Conservation (phyloP, 805 yeast species). For the Saccharomycopsis amapae region DNA sequence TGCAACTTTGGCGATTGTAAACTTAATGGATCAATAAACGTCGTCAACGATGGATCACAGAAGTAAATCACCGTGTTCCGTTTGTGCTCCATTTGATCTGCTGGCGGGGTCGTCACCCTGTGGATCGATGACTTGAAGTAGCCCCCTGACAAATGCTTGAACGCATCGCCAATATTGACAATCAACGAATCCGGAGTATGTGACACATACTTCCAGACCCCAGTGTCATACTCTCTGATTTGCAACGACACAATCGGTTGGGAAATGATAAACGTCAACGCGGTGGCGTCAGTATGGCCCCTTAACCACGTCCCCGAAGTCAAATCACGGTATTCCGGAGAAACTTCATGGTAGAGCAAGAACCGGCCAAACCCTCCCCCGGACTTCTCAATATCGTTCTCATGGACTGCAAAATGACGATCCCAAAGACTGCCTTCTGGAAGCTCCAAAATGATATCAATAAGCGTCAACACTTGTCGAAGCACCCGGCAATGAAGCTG, state of each 20-base stretch:
- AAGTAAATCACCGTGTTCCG: slow-evolving; percentile 39
- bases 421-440: slow-evolving; percentile 40
- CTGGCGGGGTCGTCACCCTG: slow-evolving; percentile 44
- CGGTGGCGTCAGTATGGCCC: slow-evolving; percentile 42
- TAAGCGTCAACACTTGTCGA: slow-evolving; percentile 31
- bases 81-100: slow-evolving; percentile 34
- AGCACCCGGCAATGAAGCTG: slow-evolving; percentile 34
- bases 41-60: slow-evolving; percentile 32
- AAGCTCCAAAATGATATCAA: slow-evolving; percentile 40
- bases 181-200: slow-evolving; percentile 33
- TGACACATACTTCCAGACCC: slow-evolving; percentile 33
- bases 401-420: slow-evolving; percentile 30
- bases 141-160: slow-evolving; percentile 38
- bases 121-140: slow-evolving; percentile 42
- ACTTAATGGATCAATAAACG: slow-evolving; percentile 37
- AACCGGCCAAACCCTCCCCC: slow-evolving; percentile 37
- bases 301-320: slow-evolving; percentile 38
- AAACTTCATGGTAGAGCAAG: slow-evolving; percentile 33
- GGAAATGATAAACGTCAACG: slow-evolving; percentile 34
- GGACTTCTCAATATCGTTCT: slow-evolving; percentile 29
- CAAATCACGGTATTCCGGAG: slow-evolving; percentile 27
- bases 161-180: slow-evolving; percentile 38
- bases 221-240: slow-evolving; percentile 31
- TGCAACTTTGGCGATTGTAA: slow-evolving; percentile 33
- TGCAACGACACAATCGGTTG: slow-evolving; percentile 37